Evolutionary conservation across 768 basidiomycete genomes (phyloP).

Genomic region (Russula abietina): DNA sequence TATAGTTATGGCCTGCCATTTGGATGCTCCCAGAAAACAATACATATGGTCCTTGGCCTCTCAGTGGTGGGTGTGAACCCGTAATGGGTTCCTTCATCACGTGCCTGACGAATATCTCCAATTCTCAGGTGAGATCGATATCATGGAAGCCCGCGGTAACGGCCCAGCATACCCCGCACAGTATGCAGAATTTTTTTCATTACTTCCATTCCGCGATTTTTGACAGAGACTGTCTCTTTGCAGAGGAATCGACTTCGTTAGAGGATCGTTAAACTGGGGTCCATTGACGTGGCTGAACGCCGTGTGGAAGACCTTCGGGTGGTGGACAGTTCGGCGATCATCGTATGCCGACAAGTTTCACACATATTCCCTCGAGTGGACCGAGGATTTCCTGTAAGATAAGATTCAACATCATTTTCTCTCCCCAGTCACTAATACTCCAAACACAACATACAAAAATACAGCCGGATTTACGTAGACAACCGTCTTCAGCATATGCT

Average conservation of each 20-base stretch:
- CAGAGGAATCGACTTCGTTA: conserved; percentile 40
- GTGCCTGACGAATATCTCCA: conserved; percentile 28
- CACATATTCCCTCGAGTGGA: conserved; percentile 83
- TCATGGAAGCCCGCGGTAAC: conserved; percentile 49
- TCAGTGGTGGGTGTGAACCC: conserved; percentile 42
- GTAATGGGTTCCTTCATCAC: no score
- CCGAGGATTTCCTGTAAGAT: conserved; percentile 70
- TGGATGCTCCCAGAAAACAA: conserved; percentile 73
- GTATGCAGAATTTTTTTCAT: conserved; percentile 23
- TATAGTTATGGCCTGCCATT: conserved; percentile 64
- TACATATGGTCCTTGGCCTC: conserved; percentile 62
- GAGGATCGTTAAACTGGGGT: conserved; percentile 47
- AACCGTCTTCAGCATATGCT: conserved; percentile 70
- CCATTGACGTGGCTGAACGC: conserved; percentile 39
- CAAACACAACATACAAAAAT: background rate
- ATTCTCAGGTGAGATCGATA: conserved; percentile 61
- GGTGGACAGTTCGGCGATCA: conserved; percentile 60
- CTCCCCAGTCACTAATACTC: conserved; percentile 19
- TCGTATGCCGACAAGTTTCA: conserved; percentile 72
- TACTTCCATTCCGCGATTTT: background rate
- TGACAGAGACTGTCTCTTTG: conserved; percentile 24
- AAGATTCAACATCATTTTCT: conserved; percentile 28
- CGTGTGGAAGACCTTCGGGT: conserved; percentile 66
- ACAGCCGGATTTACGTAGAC: conserved; percentile 76
- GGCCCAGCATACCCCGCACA: conserved; percentile 47